Percentiles rank a stretch among this genome's conserved stretches.
phyloP scores from a whole-genome alignment of 106 monocot species.

The Allium cepa region DNA sequence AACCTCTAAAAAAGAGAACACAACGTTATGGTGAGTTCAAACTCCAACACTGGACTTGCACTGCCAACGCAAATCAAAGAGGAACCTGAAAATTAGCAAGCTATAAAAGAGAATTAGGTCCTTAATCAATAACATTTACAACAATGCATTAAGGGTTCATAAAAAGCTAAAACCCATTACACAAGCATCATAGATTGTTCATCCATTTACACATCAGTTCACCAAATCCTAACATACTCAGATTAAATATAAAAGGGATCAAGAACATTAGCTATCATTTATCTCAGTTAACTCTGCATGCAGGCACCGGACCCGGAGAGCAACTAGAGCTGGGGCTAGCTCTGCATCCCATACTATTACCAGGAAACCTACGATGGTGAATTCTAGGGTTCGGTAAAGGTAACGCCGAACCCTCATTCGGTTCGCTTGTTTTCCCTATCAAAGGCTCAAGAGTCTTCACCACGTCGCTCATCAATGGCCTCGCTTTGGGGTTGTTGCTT shows the following conservation, averaged over 20 bases:
- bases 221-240: neutral
- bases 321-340: conserved; percentile 29
- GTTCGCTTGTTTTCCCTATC: neutral
- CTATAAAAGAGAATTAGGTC: no score
- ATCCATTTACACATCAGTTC: neutral
- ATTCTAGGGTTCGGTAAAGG: conserved; percentile 2
- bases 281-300: conserved; percentile 52
- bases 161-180: neutral
- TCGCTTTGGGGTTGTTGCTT: conserved; percentile 78
- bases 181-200: neutral
- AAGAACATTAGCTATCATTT: no score
- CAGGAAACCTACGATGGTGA: conserved; percentile 19
- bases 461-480: conserved; percentile 86
- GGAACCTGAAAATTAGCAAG: no score
- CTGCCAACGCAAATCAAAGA: no score
- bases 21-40: no score
- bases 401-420: neutral
- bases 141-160: neutral
- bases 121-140: neutral
- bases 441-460: conserved; percentile 61
- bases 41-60: no score
- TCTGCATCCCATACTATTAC: conserved; percentile 24
- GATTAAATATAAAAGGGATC: neutral
- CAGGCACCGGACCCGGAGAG: conserved; percentile 16
- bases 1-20: no score